These are phyloP conservation scores for Blastobotrys raffinosifermentans DNA, from an alignment of 1,139 yeast genomes.

Conservation along the genomic window DNA sequence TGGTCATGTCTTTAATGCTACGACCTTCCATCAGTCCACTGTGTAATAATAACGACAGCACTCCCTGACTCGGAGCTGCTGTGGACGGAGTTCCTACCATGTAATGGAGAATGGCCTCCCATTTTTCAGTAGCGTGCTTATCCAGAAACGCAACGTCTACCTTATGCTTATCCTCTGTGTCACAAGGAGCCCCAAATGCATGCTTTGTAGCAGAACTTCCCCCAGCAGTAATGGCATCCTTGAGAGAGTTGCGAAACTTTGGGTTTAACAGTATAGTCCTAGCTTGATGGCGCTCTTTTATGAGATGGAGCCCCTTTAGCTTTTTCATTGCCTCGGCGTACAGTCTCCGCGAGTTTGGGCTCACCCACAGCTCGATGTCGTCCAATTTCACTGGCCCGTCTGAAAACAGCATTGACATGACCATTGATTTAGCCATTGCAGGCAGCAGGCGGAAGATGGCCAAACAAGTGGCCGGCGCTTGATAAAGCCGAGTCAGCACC, in stretches of 20 bases:
- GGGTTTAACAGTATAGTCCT: constrained; percentile 58
- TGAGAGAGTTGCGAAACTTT: constrained; percentile 66
- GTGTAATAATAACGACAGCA: constrained; percentile 41
- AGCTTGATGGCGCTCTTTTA: constrained; percentile 57
- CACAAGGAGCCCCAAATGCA: constrained; percentile 53
- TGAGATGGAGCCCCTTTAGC: constrained; percentile 66
- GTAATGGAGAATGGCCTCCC: constrained; percentile 94
- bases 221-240: constrained; percentile 82
- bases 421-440: constrained; percentile 78
- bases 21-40: constrained; percentile 76
- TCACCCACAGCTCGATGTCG: constrained; percentile 74
- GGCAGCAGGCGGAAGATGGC: constrained; percentile 87
- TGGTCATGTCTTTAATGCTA: constrained; percentile 46
- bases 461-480: constrained; percentile 86
- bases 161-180: constrained; percentile 43
- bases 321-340: constrained; percentile 77
- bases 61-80: constrained; percentile 46
- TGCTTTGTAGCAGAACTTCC: constrained; percentile 32
- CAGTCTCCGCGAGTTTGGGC: constrained; percentile 40
- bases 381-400: constrained; percentile 64
- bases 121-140: constrained; percentile 72
- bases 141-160: constrained; percentile 66
- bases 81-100: constrained; percentile 67
- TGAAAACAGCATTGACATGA: constrained; percentile 80
- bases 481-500: constrained; percentile 72